phyloP scores from a whole-genome alignment of 805 yeast species.

The Sugiyamaella smithiae region DNA sequence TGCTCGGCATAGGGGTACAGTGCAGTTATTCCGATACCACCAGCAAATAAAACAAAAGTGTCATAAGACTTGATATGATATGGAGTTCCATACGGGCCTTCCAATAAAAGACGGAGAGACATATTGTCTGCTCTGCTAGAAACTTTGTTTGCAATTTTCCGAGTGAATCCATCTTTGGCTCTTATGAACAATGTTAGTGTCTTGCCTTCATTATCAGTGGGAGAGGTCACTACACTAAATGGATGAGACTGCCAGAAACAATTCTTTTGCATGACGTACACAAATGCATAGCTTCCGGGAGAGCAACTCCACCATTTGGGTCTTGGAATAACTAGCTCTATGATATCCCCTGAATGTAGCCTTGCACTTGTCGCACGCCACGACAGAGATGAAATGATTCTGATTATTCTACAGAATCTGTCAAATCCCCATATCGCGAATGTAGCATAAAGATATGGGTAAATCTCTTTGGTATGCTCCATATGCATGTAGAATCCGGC shows the following conservation, averaged over 20 bases:
- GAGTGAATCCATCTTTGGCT: conserved; percentile 22
- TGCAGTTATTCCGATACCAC: conserved; percentile 74
- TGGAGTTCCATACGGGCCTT: conserved; percentile 69
- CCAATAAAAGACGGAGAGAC: conserved; percentile 37
- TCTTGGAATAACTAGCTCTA: conserved; percentile 29
- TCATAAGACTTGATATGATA: conserved; percentile 50
- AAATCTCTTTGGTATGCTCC: conserved; percentile 37
- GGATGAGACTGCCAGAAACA: conserved; percentile 75
- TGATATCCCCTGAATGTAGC: conserved; percentile 20
- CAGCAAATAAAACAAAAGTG: conserved; percentile 59
- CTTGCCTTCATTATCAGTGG: conserved; percentile 14
- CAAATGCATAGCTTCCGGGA: conserved; percentile 57
- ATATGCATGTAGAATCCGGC: conserved; percentile 61
- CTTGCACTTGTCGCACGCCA: conserved; percentile 27
- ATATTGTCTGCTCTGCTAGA: not conserved
- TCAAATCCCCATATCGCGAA: conserved; percentile 72
- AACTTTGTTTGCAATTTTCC: conserved; percentile 13
- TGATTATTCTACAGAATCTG: conserved; percentile 52
- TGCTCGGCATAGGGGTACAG: conserved; percentile 44
- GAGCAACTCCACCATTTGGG: conserved; percentile 48
- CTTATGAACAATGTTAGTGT: conserved; percentile 10
- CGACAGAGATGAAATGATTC: conserved; percentile 57
- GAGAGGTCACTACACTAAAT: conserved; percentile 44
- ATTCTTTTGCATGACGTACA: conserved; percentile 53
- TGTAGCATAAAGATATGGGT: conserved; percentile 52